Evolutionary conservation across 2,329 filamentous ascomycete species (phyloP).

Genomic region (Beauveria rudraprayagi): DNA sequence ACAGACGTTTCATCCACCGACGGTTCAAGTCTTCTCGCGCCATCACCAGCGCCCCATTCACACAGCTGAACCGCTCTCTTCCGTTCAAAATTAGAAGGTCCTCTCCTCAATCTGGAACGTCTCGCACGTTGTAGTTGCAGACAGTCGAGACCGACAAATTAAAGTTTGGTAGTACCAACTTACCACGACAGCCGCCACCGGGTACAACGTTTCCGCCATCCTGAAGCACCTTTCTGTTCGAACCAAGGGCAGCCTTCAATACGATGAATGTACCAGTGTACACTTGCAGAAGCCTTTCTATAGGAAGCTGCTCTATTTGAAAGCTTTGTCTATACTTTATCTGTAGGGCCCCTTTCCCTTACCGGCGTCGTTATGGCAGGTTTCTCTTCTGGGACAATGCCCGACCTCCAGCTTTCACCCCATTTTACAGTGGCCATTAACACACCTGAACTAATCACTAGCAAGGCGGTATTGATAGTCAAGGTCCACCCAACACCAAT

Average conservation of each 20-base stretch:
- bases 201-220: not conserved
- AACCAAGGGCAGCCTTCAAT: not conserved
- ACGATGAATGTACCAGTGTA: too few relatives aligned
- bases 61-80: not conserved
- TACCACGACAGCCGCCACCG: not conserved
- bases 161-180: not conserved
- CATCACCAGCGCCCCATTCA: not conserved
- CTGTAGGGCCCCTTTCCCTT: not conserved
- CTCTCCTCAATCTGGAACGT: not conserved
- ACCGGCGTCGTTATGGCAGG: not conserved
- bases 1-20: conserved; percentile 1
- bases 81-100: not conserved
- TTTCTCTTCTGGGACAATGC: conserved; percentile 20
- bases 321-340: not conserved
- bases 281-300: not conserved
- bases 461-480: conserved; percentile 46
- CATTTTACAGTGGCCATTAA: conserved; percentile 30
- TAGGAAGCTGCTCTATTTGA: not conserved
- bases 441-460: conserved; percentile 29
- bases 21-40: not conserved
- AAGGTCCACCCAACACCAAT: conserved; percentile 79
- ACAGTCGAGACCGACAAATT: not conserved
- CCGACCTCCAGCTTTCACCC: conserved; percentile 33
- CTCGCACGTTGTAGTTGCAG: not conserved
- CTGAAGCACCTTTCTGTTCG: not conserved